Percentiles rank a stretch among this genome's conserved stretches.
Evolutionary conservation across 1,284 basidiomycete species (phyloP).

Genomic region (Irpex sp.): DNA sequence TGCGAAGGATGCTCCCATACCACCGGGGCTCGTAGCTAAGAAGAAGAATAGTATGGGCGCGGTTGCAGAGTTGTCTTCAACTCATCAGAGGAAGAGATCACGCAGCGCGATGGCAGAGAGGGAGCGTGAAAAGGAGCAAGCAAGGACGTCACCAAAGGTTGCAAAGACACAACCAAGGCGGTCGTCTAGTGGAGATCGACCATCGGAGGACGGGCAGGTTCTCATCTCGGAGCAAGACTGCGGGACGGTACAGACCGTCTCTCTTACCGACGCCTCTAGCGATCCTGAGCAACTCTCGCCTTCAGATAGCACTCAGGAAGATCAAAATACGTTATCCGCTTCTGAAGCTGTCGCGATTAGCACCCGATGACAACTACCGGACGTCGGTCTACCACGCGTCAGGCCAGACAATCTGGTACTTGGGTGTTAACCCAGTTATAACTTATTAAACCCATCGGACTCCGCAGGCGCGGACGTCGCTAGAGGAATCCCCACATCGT

Average conservation of each 20-base stretch:
- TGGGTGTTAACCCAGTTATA: too few relatives aligned
- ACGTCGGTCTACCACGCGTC: too few relatives aligned
- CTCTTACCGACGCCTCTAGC: too few relatives aligned
- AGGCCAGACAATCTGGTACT: too few relatives aligned
- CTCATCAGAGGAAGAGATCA: constrained; percentile 4
- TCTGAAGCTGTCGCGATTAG: too few relatives aligned
- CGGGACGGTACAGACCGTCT: not conserved
- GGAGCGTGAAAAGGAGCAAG: not conserved
- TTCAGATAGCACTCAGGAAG: too few relatives aligned
- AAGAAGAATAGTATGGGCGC: constrained; percentile 10
- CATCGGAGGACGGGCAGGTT: not conserved
- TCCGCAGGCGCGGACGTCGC: not conserved
- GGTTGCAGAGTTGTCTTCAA: not conserved
- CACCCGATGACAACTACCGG: too few relatives aligned
- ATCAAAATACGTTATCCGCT: too few relatives aligned
- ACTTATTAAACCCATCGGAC: not conserved
- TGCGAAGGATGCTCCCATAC: constrained; percentile 25
- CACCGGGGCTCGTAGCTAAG: constrained; percentile 27
- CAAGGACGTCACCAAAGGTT: not conserved
- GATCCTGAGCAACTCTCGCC: too few relatives aligned
- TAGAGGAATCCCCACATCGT: too few relatives aligned
- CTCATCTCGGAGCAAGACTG: not conserved
- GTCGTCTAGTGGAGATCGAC: not conserved
- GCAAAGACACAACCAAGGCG: not conserved
- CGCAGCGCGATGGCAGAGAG: not conserved